Evolutionary conservation across 306 rosid species (phyloP).

Genomic region (Hippophae gyantsensis): DNA sequence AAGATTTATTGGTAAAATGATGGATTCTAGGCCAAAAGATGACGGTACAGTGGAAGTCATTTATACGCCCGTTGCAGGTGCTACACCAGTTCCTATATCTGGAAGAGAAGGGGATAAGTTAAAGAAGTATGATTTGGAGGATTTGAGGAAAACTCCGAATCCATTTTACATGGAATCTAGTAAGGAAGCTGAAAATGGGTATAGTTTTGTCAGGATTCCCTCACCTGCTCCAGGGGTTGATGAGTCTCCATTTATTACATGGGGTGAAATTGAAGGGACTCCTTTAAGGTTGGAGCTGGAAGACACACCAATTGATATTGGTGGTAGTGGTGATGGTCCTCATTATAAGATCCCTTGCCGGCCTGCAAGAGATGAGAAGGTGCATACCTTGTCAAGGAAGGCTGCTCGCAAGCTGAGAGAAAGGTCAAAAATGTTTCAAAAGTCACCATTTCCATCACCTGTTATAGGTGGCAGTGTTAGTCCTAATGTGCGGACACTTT

Average conservation of each 20-base stretch:
- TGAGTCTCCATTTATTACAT: slow-evolving; percentile 84
- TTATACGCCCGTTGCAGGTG: slow-evolving; percentile 71
- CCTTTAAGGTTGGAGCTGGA: slow-evolving; percentile 85
- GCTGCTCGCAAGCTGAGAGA: slow-evolving; percentile 81
- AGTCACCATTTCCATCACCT: slow-evolving; percentile 85
- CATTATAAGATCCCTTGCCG: slow-evolving; percentile 72
- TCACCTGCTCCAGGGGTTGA: slow-evolving; percentile 91
- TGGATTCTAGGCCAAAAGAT: slow-evolving; percentile 73
- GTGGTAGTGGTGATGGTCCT: slow-evolving; percentile 82
- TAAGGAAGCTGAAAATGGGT: slow-evolving; percentile 78
- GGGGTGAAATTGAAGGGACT: slow-evolving; percentile 97
- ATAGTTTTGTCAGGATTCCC: slow-evolving; percentile 75
- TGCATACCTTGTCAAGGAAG: slow-evolving; percentile 79
- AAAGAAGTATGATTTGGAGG: slow-evolving; percentile 92
- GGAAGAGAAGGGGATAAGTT: slow-evolving; percentile 59
- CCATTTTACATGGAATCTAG: slow-evolving; percentile 67
- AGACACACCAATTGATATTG: slow-evolving; percentile 77
- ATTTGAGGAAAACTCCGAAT: slow-evolving; percentile 85
- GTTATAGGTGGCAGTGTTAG: slow-evolving; percentile 83
- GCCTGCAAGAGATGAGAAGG: slow-evolving; percentile 73
- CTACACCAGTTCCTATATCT: slow-evolving; percentile 49
- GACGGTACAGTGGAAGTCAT: slow-evolving; percentile 66
- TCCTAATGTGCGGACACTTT: slow-evolving; percentile 68
- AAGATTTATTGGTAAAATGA: slow-evolving; percentile 64
- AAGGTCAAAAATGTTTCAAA: slow-evolving; percentile 72